Conservation (phyloP, 345 rosid species). For the Citrus unshiu region DNA sequence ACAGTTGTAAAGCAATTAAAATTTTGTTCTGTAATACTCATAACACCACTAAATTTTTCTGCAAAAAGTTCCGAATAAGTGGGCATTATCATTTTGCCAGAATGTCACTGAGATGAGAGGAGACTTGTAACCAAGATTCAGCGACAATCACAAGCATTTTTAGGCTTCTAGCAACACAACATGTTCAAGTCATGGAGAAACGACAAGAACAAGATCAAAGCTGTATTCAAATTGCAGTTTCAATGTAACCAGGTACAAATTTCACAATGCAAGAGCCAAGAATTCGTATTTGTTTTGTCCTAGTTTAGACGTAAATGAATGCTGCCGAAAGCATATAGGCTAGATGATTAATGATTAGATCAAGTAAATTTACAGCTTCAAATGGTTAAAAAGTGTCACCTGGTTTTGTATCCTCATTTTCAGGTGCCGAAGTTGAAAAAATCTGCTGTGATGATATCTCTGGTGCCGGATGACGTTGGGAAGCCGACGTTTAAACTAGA, state of each 20-base stretch:
- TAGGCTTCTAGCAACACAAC: conserved; percentile 26
- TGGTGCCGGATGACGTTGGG: conserved; percentile 93
- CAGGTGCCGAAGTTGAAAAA: conserved; percentile 90
- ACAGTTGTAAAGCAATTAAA: conserved; percentile 16
- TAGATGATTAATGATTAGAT: background rate
- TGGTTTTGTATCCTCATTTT: conserved; percentile 19
- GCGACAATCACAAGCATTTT: conserved; percentile 20
- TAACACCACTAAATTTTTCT: conserved; percentile 1
- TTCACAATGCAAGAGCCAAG: background rate
- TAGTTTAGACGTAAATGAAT: background rate
- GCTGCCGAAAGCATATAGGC: background rate
- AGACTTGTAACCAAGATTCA: conserved; percentile 24
- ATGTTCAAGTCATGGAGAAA: conserved; percentile 94
- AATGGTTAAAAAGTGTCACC: conserved; percentile 16
- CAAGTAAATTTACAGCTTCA: background rate
- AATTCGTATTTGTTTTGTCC: background rate
- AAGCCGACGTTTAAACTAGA: conserved; percentile 76
- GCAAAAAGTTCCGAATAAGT: conserved; percentile 9
- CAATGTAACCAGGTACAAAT: conserved; percentile 87
- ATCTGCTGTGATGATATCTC: conserved; percentile 68
- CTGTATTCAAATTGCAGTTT: conserved; percentile 82
- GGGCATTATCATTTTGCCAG: conserved; percentile 6
- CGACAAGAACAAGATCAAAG: conserved; percentile 89
- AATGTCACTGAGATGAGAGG: conserved; percentile 10
- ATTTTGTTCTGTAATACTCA: conserved; percentile 14